phyloP scores from a whole-genome alignment of 305 asterid species.

The Andrographis paniculata region DNA sequence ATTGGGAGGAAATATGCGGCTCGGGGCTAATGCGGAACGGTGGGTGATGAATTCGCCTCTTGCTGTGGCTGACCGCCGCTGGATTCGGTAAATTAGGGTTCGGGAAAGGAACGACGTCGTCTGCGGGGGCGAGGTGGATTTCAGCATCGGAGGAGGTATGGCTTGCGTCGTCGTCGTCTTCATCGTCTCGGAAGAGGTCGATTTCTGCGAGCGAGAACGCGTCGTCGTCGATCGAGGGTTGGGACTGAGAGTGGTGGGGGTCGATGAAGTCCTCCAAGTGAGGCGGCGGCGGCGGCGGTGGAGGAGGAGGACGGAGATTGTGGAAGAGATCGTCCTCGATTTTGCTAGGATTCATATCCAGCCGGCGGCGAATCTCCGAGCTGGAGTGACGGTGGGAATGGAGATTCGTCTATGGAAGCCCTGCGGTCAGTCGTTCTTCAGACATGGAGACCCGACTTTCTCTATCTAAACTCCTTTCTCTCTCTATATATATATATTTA shows the following conservation, averaged over 20 bases:
- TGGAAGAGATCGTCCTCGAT: constrained; percentile 66
- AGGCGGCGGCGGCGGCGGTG: constrained; percentile 21
- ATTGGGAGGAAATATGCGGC: constrained; percentile 81
- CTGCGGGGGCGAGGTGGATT: not conserved
- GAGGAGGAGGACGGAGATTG: constrained; percentile 21
- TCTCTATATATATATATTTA: not conserved
- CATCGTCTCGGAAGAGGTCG: constrained; percentile 78
- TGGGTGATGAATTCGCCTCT: constrained; percentile 63
- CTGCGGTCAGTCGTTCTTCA: not conserved
- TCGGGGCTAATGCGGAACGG: constrained; percentile 47
- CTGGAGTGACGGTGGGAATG: constrained; percentile 10
- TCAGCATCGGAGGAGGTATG: constrained; percentile 55
- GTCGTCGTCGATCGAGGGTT: constrained; percentile 53
- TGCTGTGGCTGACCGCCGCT: too few species aligned
- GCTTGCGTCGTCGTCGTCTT: constrained; percentile 30
- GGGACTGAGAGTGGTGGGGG: constrained; percentile 31
- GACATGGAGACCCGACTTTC: not conserved
- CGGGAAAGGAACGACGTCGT: constrained; percentile 19
- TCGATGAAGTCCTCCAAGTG: constrained; percentile 28
- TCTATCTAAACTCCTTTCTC: not conserved
- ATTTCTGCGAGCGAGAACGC: constrained; percentile 55
- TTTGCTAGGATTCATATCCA: constrained; percentile 56
- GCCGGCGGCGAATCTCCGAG: constrained; percentile 1
- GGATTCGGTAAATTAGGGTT: constrained; percentile 18
- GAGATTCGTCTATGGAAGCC: not conserved